These are phyloP conservation scores for Cerrena zonata DNA, from an alignment of 1,284 basidiomycete species.

Conservation along the genomic window DNA sequence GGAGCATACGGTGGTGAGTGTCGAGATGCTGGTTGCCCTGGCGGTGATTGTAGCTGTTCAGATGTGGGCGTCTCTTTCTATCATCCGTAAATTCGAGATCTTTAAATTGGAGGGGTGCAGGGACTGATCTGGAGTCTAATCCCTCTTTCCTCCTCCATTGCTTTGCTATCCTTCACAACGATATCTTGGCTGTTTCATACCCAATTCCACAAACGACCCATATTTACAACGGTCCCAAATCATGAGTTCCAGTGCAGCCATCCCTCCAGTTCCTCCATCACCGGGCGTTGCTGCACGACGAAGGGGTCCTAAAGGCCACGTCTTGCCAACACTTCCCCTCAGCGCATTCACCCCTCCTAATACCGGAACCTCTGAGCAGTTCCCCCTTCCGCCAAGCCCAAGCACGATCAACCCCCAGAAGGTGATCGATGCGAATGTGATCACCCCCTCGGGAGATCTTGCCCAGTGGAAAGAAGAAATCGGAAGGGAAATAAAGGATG, in stretches of 20 bases:
- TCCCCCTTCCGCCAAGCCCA: slow-evolving; percentile 65
- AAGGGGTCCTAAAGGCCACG: slow-evolving; percentile 46
- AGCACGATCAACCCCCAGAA: slow-evolving; percentile 54
- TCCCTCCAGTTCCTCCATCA: slow-evolving; percentile 28
- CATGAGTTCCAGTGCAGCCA: slow-evolving; percentile 21
- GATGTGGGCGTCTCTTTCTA: no score
- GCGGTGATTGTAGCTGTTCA: no score
- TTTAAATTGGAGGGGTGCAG: no score
- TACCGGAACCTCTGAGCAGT: slow-evolving; percentile 57
- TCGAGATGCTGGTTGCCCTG: no score
- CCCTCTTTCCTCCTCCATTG: neutral
- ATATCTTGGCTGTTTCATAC: neutral
- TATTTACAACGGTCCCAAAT: no score
- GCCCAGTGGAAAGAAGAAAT: slow-evolving; percentile 49
- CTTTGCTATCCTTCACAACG: neutral
- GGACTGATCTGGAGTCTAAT: no score
- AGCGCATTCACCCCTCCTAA: slow-evolving; percentile 69
- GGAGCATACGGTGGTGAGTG: no score
- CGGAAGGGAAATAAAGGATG: slow-evolving; percentile 37
- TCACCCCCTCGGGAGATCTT: slow-evolving; percentile 36
- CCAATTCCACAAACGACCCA: no score
- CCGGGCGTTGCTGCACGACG: slow-evolving; percentile 45
- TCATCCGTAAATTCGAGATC: no score
- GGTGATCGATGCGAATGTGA: slow-evolving; percentile 65
- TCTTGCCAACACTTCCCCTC: slow-evolving; percentile 60